These are phyloP conservation scores for Fusarium sp. DNA, from an alignment of 2,329 filamentous ascomycete genomes.

Conservation along the genomic window DNA sequence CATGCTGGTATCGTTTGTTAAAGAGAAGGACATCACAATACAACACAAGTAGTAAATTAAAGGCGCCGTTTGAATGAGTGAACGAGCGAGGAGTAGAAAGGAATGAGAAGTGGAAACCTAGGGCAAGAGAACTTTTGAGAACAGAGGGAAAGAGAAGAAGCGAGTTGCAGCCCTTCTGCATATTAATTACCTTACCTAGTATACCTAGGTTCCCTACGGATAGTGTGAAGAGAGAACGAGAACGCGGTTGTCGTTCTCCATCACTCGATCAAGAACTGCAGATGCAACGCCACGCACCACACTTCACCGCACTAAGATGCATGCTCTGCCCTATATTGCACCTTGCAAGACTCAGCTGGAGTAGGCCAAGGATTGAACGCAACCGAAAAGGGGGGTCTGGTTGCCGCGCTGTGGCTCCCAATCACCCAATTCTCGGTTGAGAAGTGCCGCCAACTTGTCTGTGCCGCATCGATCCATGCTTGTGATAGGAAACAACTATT, in stretches of 20 bases:
- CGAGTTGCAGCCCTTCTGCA: constrained; percentile 3
- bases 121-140: constrained; percentile 13
- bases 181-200: constrained; percentile 11
- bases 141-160: not conserved
- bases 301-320: not conserved
- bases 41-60: not conserved
- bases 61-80: constrained; percentile 3
- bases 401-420: constrained; percentile 13
- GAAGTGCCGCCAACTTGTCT: constrained; percentile 20
- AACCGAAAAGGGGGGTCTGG: not conserved
- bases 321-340: not conserved
- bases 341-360: constrained; percentile 14
- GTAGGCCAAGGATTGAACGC: not conserved
- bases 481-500: constrained; percentile 2
- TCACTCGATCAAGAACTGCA: constrained; percentile 26
- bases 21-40: not conserved
- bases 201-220: not conserved
- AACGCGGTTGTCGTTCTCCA: constrained; percentile 4
- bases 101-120: not conserved
- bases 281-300: constrained; percentile 3
- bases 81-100: constrained; percentile 4
- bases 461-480: constrained; percentile 4
- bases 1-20: not conserved
- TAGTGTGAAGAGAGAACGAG: not conserved
- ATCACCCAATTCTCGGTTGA: constrained; percentile 18